Percentiles rank a stretch among this genome's conserved stretches.
These are phyloP conservation scores for Fusarium continuum DNA, from an alignment of 2,329 filamentous ascomycete species.

Conservation along the genomic window DNA sequence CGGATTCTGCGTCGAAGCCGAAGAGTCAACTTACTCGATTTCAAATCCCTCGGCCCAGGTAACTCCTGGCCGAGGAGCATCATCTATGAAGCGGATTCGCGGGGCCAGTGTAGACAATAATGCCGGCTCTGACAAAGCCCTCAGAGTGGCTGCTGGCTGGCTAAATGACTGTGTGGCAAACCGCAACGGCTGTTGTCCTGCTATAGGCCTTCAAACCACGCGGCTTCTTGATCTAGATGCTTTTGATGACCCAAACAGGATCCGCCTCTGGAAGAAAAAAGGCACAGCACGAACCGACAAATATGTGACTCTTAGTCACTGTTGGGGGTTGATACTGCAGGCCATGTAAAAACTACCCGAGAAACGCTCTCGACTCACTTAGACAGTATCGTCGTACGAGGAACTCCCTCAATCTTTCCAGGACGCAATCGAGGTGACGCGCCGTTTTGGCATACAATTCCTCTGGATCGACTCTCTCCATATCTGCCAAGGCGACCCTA, in stretches of 20 bases:
- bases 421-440: constrained; percentile 22
- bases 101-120: neutral
- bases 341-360: neutral
- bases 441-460: neutral
- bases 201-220: neutral
- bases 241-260: neutral
- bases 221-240: constrained; percentile 8
- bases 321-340: neutral
- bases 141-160: neutral
- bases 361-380: neutral
- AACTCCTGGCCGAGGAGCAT: neutral
- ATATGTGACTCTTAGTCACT: constrained; percentile 19
- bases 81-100: neutral
- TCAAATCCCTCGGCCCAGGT: neutral
- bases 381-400: neutral
- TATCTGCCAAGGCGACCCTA: constrained; percentile 17
- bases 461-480: constrained; percentile 25
- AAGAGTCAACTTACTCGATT: neutral
- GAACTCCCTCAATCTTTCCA: constrained; percentile 2
- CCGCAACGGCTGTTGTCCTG: neutral
- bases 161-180: neutral
- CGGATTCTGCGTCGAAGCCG: constrained; percentile 10
- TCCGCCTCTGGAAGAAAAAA: constrained; percentile 1
- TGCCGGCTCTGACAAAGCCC: neutral
- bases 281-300: accelerated